Evolutionary conservation across 495 filamentous ascomycete species (phyloP), one percentile per base, ranked within the genome.

Genomic region (Apodospora peruviana): DNA sequence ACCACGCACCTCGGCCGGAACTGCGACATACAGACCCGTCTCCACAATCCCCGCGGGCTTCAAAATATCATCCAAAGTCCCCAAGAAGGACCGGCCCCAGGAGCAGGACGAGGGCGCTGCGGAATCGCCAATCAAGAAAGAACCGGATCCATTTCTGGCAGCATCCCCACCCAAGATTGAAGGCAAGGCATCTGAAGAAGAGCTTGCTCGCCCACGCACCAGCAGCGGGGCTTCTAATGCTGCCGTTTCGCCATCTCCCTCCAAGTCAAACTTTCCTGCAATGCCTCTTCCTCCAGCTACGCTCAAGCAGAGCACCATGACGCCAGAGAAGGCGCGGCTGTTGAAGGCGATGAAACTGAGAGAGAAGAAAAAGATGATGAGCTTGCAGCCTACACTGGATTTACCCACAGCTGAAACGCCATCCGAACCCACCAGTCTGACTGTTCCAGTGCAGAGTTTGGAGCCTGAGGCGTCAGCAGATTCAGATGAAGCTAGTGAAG

Each of bases 321-420:
- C 89, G 1, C 87, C 88, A 0, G 93, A 97, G 62, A 96, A 95
- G 64, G 81, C 86, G 55, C 79, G 90, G 52, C 72, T 98, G 50
- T 87, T 95, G 88, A 96, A 91, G 71, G 91, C 93, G 4, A 75
- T 96, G 64, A 86, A 97, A 55, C 70, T 96, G 38, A 78, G 93
- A 34, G 69, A 80, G 59, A 90, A 89, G 66, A 89, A 86, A 59
- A 83, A 87, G 55, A 73, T 82, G 74, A 78, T 64, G 59, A 55
- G 43, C 43, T 42, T 46, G 34, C 60, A 57, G 25, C 43, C 54
- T 12, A 22, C 50, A 14, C 19, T 52, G n/a, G 49, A 56, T 12
- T 8, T 48, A 14, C 36, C 47, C 9, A 37, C 38, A 8, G 38
- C 43, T 7, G 59, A 63, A 17, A 35, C 45, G 7, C 42, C 57